Percentiles rank a stretch among this genome's conserved stretches.
Conservation (phyloP, 805 yeast genomes). For the Pichia membranifaciens region DNA sequence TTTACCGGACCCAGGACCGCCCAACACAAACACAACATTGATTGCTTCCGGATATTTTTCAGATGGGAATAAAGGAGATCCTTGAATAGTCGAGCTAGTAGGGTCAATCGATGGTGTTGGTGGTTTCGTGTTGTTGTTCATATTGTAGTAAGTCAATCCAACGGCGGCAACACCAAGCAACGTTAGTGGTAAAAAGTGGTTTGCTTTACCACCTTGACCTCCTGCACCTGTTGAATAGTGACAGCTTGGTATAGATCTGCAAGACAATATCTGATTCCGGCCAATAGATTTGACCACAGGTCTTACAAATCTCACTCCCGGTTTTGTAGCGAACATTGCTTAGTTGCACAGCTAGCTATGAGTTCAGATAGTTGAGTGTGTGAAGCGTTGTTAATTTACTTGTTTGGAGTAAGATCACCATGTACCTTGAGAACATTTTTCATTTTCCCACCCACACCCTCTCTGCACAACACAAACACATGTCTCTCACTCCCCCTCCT, state of each 20-base stretch:
- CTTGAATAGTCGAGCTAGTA: conserved; percentile 28
- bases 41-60: conserved; percentile 28
- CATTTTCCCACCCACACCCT: too few species aligned
- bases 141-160: conserved; percentile 31
- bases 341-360: too few species aligned
- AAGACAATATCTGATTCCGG: too few species aligned
- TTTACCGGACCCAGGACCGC: conserved; percentile 98
- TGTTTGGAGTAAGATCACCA: too few species aligned
- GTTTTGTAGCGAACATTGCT: too few species aligned
- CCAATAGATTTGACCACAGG: too few species aligned
- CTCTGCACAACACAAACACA: too few species aligned
- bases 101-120: conserved; percentile 33
- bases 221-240: conserved; percentile 4
- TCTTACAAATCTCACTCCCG: too few species aligned
- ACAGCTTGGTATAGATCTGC: background rate
- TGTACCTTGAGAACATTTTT: too few species aligned
- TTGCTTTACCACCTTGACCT: conserved; percentile 6
- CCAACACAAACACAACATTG: conserved; percentile 82
- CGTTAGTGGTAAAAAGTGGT: conserved; percentile 24
- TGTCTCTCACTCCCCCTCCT: too few species aligned
- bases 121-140: conserved; percentile 25
- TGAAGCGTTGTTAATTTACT: too few species aligned
- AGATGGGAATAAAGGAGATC: conserved; percentile 9
- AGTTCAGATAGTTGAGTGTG: too few species aligned
- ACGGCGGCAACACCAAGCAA: conserved; percentile 27